Conservation (phyloP, 2,329 filamentous ascomycete species). For the Huntiella abstrusa region DNA sequence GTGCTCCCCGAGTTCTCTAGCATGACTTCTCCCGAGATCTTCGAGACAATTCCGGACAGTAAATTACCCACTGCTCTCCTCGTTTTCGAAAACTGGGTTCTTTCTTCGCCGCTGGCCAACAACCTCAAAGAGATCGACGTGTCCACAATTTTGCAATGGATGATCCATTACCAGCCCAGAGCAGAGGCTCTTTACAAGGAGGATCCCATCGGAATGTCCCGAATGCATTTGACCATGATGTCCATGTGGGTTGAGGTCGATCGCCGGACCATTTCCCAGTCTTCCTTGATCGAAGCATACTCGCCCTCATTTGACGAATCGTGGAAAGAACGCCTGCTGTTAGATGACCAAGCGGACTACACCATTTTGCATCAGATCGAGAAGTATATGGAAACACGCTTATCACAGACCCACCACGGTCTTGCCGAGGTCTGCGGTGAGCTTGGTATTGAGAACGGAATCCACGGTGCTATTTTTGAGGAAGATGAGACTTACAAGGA, state of each 20-base stretch:
- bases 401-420: not conserved
- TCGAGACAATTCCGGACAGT: too few species aligned
- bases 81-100: too few species aligned
- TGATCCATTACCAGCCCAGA: too few species aligned
- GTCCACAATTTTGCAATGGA: too few species aligned
- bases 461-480: not conserved
- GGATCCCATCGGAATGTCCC: not conserved
- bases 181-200: not conserved
- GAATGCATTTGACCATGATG: not conserved
- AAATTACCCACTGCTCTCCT: too few species aligned
- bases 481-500: not conserved
- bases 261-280: not conserved
- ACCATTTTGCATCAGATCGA: constrained; percentile 27
- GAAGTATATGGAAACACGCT: constrained; percentile 18
- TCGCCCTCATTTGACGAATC: not conserved
- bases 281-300: not conserved
- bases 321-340: constrained; percentile 25
- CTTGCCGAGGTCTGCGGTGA: not conserved
- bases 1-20: too few species aligned
- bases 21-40: too few species aligned
- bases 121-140: too few species aligned
- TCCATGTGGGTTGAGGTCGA: not conserved
- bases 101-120: too few species aligned
- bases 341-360: constrained; percentile 27
- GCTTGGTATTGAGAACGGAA: not conserved